These are phyloP conservation scores for Gynochthodes officinalis DNA, from an alignment of 257 asterid genomes.

Conservation along the genomic window DNA sequence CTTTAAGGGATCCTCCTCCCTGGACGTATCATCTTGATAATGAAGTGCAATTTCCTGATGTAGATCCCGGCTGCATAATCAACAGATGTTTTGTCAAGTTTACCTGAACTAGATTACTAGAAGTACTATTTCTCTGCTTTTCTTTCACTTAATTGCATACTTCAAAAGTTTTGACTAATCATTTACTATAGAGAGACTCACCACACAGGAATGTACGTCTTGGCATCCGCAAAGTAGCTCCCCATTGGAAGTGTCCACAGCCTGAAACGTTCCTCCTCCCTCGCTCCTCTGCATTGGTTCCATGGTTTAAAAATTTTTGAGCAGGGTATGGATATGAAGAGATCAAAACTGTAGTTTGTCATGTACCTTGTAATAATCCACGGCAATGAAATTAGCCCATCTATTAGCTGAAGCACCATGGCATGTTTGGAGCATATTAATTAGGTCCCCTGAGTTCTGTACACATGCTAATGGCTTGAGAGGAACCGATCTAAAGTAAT, in stretches of 20 bases:
- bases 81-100: too few relatives aligned
- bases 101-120: too few relatives aligned
- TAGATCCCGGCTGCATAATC: constrained; percentile 21
- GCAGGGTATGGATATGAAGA: too few relatives aligned
- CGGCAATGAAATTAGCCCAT: constrained; percentile 83
- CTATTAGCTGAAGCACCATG: constrained; percentile 55
- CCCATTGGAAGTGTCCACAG: constrained; percentile 62
- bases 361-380: constrained; percentile 69
- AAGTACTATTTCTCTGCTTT: too few relatives aligned
- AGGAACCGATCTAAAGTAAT: constrained; percentile 60
- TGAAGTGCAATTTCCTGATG: background rate
- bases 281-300: constrained; percentile 58
- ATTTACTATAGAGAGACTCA: constrained; percentile 18
- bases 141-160: too few relatives aligned
- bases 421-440: constrained; percentile 59
- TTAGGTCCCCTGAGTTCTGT: constrained; percentile 57
- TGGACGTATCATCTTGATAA: background rate
- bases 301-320: too few relatives aligned
- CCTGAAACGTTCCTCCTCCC: constrained; percentile 76
- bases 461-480: constrained; percentile 52
- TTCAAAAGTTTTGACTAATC: too few relatives aligned
- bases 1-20: background rate
- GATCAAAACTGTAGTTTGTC: background rate
- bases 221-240: constrained; percentile 65
- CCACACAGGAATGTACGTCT: constrained; percentile 60